phyloP scores from a whole-genome alignment of 2,329 filamentous ascomycete genomes.

The Neocucurbitaria cava region DNA sequence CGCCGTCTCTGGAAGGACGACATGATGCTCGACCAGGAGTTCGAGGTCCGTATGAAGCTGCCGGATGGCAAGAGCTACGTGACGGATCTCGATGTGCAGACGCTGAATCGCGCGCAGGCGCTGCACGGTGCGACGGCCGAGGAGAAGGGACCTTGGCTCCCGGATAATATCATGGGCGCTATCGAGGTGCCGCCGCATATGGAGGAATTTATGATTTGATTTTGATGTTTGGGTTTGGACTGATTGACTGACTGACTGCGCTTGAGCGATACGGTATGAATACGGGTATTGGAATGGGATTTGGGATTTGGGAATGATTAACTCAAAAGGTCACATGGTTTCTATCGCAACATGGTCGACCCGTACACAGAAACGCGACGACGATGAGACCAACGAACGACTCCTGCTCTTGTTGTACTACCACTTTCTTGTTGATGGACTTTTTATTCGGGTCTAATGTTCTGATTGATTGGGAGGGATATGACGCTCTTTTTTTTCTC shows the following conservation, averaged over 20 bases:
- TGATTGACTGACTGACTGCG: background rate
- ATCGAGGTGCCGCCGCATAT: conserved; percentile 1
- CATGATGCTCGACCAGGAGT: conserved; percentile 96
- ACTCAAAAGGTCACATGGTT: conserved; percentile 16
- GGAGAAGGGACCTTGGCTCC: conserved; percentile 86
- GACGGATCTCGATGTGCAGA: conserved; percentile 92
- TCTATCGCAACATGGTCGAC: conserved; percentile 14
- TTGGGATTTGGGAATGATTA: too few relatives aligned
- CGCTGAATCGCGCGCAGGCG: conserved; percentile 84
- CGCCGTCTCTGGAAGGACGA: conserved; percentile 95
- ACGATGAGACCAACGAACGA: conserved; percentile 8
- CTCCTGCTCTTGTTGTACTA: conserved; percentile 14
- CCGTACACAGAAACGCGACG: conserved; percentile 26
- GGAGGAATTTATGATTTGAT: conserved; percentile 3
- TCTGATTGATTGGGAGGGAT: background rate
- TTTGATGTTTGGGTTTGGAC: background rate
- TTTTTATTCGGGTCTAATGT: background rate
- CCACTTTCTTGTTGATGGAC: conserved; percentile 1
- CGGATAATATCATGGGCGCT: conserved; percentile 65
- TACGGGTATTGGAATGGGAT: conserved; percentile 2
- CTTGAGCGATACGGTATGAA: conserved; percentile 12
- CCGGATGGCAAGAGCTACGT: conserved; percentile 74
- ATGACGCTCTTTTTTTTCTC: conserved; percentile 1
- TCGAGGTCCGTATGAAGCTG: conserved; percentile 87
- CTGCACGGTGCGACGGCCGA: conserved; percentile 80